Base-by-base conservation (phyloP, 129 eudicot genomes). In the Lonicera japonica region DNA sequence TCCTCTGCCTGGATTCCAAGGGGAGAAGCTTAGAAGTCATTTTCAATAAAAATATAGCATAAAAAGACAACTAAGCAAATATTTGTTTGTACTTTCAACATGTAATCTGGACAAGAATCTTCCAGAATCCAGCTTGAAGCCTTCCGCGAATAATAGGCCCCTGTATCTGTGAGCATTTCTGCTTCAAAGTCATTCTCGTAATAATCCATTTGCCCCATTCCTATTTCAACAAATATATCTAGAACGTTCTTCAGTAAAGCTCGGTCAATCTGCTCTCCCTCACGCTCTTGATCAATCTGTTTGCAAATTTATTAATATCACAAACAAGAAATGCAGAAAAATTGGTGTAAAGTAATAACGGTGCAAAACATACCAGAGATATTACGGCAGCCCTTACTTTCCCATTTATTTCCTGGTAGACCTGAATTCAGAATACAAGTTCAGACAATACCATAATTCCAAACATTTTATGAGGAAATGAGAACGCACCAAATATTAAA, bases 331-430 rank as follows among this genome's bases (percentile, higher is more conserved):
- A 36, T 5, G 21, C 34, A 39, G 16, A 68, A 3, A 58, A 7
- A 34, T 16, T 24, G 38, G 21, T 22, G 21, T 3, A 23, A 36
- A 45, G 6, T 24, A 53, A n/a, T 25, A 25, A 17, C n/a, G 18
- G 16, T 43, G n/a, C 47, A 10, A 12, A 54, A 54, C 90, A 50
- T 87, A 91, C 98, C 98, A 91, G 66, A 67, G 96, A 80, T 77
- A 87, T 91, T 52, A 91, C 98, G 75, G 96, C 98, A 84, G 84
- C 98, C 79, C 85, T 82, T 13, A 81, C 96, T 84, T 84, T 87
- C 45, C 75, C 90, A 56, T 83, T 75, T 66, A 87, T 40, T 67
- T 87, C 98, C 61, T 48, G 78, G 70, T 87, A 91, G 56, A 91
- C 95, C 98, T 91, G 71, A 43, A 39, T 11, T 18, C 20, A 21